Base-by-base conservation (phyloP, 148 eudicot genomes). In the Rhododendron ferrugineum region DNA sequence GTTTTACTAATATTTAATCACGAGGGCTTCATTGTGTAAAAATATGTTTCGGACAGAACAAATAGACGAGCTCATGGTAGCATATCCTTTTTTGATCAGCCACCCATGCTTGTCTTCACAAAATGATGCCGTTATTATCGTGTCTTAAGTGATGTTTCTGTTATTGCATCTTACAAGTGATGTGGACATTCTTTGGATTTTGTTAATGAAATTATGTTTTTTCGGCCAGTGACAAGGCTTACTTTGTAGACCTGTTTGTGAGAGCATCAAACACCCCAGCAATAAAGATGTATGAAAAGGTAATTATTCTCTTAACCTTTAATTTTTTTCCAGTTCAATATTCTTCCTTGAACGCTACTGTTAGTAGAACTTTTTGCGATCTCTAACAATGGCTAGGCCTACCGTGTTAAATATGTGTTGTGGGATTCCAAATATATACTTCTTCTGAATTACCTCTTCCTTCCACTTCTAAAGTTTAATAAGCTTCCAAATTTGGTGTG, bases 261-360 rank as follows among this genome's bases (percentile, higher is more conserved):
- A 94, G 98, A 92, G 99, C 98, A 86, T 97, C 99, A 88, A 97
- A 97, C 86, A 88, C 91, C 85, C 99, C 99, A 20, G 98, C 99
- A 56, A 97, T 97, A 91, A 94, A 92, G 91, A 95, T 95, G 99
- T 97, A 95, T 91, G 98, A 97, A 91, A 97, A 97, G 98, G 99
- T 97, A 93, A 77, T 85, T 28, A 11, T 36, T 75, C 14, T 32
- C 1, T 10, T 26, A 42, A 26, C 79, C 34, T 14, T 54, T 58
- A 52, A 52, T 18, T 73, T 40, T 83, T 60, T 15, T 11, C 15
- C 66, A 13, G 20, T 32, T 23, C 74, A 52, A 78, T 23, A 78
- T 22, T 86, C 20, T 77, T 58, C 79, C 54, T 78, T 66, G 26
- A 44, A 20, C 8, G 4, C 26, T 64, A 44, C 18, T 64, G 52